Evolutionary conservation across 768 basidiomycete species (phyloP).

Genomic region (Calocybe indica): DNA sequence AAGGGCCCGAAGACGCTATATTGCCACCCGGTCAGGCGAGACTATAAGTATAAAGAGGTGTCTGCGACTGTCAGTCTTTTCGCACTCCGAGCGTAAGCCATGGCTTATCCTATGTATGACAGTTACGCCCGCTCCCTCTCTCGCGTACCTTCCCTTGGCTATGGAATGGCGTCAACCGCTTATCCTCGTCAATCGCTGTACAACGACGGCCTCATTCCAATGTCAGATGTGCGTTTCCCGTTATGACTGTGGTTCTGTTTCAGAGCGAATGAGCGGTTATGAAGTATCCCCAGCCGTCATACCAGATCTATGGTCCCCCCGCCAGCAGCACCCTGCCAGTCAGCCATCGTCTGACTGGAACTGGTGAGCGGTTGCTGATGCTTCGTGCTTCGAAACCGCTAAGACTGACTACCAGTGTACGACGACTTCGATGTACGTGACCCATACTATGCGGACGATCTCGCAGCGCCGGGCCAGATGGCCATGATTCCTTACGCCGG

Average conservation of each 20-base stretch:
- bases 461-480: conserved; percentile 29
- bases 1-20: too few relatives aligned
- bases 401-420: conserved; percentile 32
- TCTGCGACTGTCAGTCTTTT: neutral
- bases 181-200: conserved; percentile 35
- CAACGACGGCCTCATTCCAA: conserved; percentile 28
- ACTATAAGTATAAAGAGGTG: conserved; percentile 12
- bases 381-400: neutral
- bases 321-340: conserved; percentile 26
- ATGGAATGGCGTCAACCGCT: conserved; percentile 20
- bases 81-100: conserved; percentile 4
- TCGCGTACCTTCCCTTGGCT: conserved; percentile 34
- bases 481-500: conserved; percentile 26
- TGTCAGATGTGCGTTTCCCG: conserved; percentile 29
- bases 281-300: conserved; percentile 39
- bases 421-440: conserved; percentile 47
- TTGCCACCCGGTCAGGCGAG: too few relatives aligned
- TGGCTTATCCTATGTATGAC: conserved; percentile 21
- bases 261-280: conserved; percentile 1
- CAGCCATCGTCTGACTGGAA: conserved; percentile 32
- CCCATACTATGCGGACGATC: conserved; percentile 45
- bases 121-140: conserved; percentile 23
- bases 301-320: conserved; percentile 41
- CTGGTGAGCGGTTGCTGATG: conserved; percentile 25
- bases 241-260: neutral